phyloP scores from a whole-genome alignment of 352 stramenopile genomes.

The Pythium guiyangense region DNA sequence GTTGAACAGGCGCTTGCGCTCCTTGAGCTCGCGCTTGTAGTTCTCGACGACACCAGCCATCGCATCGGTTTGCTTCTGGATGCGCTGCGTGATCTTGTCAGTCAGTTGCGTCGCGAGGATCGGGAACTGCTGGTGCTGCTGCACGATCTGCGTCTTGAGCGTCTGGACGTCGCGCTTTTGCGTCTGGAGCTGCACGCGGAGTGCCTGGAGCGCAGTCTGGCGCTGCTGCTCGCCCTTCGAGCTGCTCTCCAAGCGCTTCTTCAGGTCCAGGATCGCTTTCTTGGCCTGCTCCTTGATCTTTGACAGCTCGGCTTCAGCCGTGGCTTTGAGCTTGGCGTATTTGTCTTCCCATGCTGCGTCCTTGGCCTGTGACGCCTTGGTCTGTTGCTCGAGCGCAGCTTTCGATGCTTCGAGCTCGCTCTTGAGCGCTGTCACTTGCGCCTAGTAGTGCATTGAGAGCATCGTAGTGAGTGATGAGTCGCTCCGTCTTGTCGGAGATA shows the following conservation, averaged over 20 bases:
- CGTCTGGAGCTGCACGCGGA: constrained; percentile 42
- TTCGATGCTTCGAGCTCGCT: constrained; percentile 26
- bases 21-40: constrained; percentile 87
- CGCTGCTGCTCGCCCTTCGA: constrained; percentile 58
- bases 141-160: constrained; percentile 49
- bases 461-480: too few species aligned
- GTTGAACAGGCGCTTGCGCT: constrained; percentile 92
- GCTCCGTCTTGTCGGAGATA: too few species aligned
- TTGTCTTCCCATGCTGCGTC: constrained; percentile 56
- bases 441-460: constrained; percentile 8
- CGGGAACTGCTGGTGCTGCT: constrained; percentile 54
- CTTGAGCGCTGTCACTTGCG: constrained; percentile 38
- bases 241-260: constrained; percentile 61
- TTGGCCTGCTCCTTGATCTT: constrained; percentile 89
- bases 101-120: constrained; percentile 61
- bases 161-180: constrained; percentile 48
- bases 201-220: constrained; percentile 22
- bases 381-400: constrained; percentile 49
- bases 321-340: constrained; percentile 72
- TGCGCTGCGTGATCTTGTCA: constrained; percentile 63
- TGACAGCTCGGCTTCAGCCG: constrained; percentile 60
- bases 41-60: constrained; percentile 87
- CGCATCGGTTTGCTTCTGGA: constrained; percentile 69
- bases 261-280: constrained; percentile 81
- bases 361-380: constrained; percentile 35